phyloP scores from a whole-genome alignment of 148 eudicot genomes.

The Pouteria glomerata region DNA sequence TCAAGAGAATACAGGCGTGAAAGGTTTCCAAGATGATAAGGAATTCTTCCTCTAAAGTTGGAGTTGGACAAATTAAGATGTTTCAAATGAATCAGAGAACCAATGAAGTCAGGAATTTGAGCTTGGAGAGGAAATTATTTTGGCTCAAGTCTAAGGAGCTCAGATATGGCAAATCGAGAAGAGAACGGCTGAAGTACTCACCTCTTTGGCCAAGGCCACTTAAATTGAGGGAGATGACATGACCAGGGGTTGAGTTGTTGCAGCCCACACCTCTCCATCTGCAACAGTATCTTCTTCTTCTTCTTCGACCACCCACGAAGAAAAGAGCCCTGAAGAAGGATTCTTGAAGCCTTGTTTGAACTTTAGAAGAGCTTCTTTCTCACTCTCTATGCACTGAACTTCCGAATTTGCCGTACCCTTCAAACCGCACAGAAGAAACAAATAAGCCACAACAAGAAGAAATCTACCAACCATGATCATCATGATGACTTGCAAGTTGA shows the following conservation, averaged over 20 bases:
- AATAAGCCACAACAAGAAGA: too few relatives aligned
- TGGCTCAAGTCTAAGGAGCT: neutral
- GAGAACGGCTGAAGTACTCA: neutral
- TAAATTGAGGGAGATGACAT: neutral
- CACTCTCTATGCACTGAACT: too few relatives aligned
- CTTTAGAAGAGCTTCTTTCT: neutral
- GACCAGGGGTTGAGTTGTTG: too few relatives aligned
- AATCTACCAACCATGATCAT: too few relatives aligned
- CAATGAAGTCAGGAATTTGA: slow-evolving; percentile 4
- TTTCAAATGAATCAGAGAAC: neutral
- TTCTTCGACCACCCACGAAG: neutral
- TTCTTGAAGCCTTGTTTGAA: neutral
- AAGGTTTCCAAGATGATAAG: too few relatives aligned
- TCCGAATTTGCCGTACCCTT: too few relatives aligned
- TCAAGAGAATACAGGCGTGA: slow-evolving; percentile 1
- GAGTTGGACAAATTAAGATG: too few relatives aligned
- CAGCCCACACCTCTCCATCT: slow-evolving; percentile 2
- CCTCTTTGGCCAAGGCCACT: neutral
- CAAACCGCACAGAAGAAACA: too few relatives aligned
- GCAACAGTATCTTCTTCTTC: neutral
- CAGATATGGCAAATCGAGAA: neutral
- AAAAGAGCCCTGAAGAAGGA: too few relatives aligned
- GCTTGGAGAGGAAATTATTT: neutral
- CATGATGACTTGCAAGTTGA: too few relatives aligned
- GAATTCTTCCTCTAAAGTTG: neutral